phyloP scores from a whole-genome alignment of 805 yeast species.

The Cyberlindnera petersonii region DNA sequence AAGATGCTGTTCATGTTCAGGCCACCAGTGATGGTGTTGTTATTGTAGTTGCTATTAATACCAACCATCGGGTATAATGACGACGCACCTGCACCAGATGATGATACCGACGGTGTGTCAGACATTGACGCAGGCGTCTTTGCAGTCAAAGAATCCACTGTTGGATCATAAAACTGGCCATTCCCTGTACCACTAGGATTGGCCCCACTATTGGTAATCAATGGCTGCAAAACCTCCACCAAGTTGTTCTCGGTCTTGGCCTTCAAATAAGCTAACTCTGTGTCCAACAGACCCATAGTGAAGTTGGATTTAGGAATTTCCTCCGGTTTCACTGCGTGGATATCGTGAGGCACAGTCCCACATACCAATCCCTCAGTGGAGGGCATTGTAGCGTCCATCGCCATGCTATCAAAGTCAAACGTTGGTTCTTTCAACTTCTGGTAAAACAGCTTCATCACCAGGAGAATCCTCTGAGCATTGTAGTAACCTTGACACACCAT shows the following conservation, averaged over 20 bases:
- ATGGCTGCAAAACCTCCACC: conserved; percentile 20
- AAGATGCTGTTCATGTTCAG: conserved; percentile 3
- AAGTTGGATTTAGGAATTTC: conserved; percentile 21
- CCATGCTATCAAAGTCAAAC: conserved; percentile 19
- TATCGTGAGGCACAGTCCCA: conserved; percentile 2
- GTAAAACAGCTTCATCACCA: conserved; percentile 16
- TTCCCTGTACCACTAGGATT: conserved; percentile 18
- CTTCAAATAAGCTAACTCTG: conserved; percentile 16
- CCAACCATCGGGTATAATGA: too few relatives aligned
- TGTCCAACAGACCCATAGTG: conserved; percentile 14
- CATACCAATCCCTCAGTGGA: background rate
- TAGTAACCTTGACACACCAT: conserved; percentile 14
- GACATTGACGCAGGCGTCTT: conserved; percentile 2
- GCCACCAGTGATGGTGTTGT: background rate
- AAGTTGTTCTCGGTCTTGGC: conserved; percentile 12
- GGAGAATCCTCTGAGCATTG: conserved; percentile 19
- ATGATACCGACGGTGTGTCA: background rate
- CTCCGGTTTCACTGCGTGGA: conserved; percentile 15
- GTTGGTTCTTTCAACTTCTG: conserved; percentile 17
- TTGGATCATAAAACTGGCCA: conserved; percentile 21
- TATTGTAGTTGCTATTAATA: background rate
- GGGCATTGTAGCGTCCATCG: conserved; percentile 5
- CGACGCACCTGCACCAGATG: too few relatives aligned
- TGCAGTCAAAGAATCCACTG: conserved; percentile 11
- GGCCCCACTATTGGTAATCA: background rate